Base-by-base conservation (phyloP, 208 protist genomes). In the Leishmania turanica region DNA sequence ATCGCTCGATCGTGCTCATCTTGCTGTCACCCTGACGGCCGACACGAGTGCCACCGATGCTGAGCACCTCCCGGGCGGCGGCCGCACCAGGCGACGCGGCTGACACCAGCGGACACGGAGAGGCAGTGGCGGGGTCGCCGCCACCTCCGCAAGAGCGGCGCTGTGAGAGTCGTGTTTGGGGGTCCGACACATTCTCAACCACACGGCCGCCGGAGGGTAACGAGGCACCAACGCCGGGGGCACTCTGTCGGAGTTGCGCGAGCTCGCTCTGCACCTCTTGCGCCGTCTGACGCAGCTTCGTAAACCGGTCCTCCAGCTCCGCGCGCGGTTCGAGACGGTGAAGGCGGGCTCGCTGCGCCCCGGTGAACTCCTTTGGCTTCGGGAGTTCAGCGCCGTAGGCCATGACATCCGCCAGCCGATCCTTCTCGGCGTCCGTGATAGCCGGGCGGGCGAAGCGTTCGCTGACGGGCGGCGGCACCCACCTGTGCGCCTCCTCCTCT, bases 391-490 rank as follows among this genome's bases (percentile, higher is more conserved):
- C 74, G 21, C 95, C 95, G 78, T 94, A 96, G 37, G 92, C 81
- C 88, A 98, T 96, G 37, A 97, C 90, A 51, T 96, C 87, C 19
- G 82, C 88, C 42, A 98, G 88, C 42, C 92, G 89, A 58, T 96
- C 93, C 84, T 98, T 98, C 80, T 98, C 95, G 3, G 69, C 84
- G 9, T 92, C 87, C 2, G 91, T 98, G 58, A 96, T 83, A 2
- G 90, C 77, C 9, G 91, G 85, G 21, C 87, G 86, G 0, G 74
- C 51, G 77, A 90, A 97, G 53, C 74, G 77, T 40, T 82, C 54
- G 42, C 40, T 82, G 19, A 69, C 8, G 0, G 78, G 74, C 34
- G 68, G 51, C 8, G 88, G 89, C 5, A 76, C 73, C 8, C 86
- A 80, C 42, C 80, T 73, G 31, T 75, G 74, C 34, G 69, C 69